These are phyloP conservation scores for Sequoia sempervirens DNA, from an alignment of 75 land plant genomes.

Conservation along the genomic window DNA sequence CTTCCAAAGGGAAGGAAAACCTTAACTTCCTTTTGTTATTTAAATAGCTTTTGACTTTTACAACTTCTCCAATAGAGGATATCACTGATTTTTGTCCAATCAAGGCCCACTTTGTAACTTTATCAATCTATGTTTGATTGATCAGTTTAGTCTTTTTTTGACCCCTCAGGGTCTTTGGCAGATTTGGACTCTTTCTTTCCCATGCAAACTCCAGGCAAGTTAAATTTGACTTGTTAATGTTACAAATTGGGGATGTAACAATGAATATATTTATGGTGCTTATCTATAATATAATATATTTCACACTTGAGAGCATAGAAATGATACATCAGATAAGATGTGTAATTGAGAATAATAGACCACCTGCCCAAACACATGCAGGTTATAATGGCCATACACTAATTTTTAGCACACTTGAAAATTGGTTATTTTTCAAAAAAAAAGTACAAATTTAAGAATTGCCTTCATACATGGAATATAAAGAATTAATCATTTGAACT, in stretches of 20 bases:
- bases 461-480: not conserved
- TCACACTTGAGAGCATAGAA: not conserved
- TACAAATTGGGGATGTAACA: not conserved
- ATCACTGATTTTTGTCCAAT: not conserved
- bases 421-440: not conserved
- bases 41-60: not conserved
- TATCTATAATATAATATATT: not conserved
- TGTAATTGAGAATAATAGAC: not conserved
- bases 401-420: not conserved
- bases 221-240: not conserved
- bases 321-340: not conserved
- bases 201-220: not conserved
- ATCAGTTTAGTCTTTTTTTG: too few relatives aligned
- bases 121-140: not conserved
- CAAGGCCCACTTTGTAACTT: not conserved
- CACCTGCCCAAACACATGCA: not conserved
- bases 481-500: not conserved
- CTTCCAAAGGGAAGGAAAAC: not conserved
- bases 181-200: too few relatives aligned
- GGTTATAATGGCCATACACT: not conserved
- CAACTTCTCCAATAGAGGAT: not conserved
- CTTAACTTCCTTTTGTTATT: not conserved
- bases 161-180: too few relatives aligned
- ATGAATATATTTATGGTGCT: not conserved
- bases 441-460: not conserved